Conservation (phyloP, 495 filamentous ascomycete species). For the Hypoxylon lenormandii region DNA sequence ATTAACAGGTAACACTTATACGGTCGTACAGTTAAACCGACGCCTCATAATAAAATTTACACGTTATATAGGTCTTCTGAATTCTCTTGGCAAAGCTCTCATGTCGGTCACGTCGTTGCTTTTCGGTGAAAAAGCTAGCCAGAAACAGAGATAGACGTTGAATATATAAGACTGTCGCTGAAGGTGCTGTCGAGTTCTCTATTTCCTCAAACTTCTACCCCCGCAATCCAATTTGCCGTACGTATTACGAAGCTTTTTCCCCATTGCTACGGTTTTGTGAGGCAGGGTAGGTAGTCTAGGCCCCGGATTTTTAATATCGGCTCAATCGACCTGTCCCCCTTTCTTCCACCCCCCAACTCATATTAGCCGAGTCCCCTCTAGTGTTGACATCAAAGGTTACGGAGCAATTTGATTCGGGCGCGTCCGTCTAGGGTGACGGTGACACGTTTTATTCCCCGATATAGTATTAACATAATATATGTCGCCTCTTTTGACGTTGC, state of each 20-base stretch:
- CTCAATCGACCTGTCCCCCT: constrained; percentile 41
- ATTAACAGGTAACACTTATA: too few relatives aligned
- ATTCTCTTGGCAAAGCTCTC: too few relatives aligned
- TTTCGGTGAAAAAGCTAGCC: too few relatives aligned
- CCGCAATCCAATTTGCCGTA: constrained; percentile 18
- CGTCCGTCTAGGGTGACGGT: constrained; percentile 11
- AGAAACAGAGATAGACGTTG: too few relatives aligned
- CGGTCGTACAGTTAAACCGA: too few relatives aligned
- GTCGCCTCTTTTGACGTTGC: constrained; percentile 13
- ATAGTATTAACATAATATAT: constrained; percentile 37
- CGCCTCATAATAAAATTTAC: too few relatives aligned
- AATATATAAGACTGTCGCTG: too few relatives aligned
- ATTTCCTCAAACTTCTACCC: constrained; percentile 16
- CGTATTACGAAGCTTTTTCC: constrained; percentile 18
- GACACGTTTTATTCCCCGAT: constrained; percentile 36
- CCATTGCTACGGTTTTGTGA: constrained; percentile 6
- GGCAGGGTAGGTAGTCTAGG: constrained; percentile 28
- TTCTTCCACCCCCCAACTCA: constrained; percentile 32
- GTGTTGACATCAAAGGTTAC: constrained; percentile 12
- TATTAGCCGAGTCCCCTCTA: constrained; percentile 40
- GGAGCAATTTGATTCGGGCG: constrained; percentile 23
- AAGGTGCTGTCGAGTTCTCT: background rate
- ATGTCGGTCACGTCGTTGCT: too few relatives aligned
- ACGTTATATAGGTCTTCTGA: too few relatives aligned
- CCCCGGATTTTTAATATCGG: constrained; percentile 45